A percentile compares a stretch with the other conserved stretches of the same genome.
Conservation (phyloP, 805 yeast species). For the Suhomyces canberraensis region DNA sequence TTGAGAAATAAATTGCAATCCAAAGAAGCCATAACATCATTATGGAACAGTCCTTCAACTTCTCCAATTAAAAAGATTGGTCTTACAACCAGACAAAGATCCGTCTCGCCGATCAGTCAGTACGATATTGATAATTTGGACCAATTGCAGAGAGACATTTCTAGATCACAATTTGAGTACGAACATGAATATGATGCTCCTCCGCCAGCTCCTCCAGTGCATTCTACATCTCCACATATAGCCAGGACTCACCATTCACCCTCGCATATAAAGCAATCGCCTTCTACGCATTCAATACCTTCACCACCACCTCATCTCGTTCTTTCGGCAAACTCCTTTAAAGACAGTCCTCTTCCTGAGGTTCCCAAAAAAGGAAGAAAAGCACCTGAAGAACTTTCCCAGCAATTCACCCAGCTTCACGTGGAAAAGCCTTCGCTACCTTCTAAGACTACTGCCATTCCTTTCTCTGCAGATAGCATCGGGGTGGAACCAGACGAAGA, state of each 20-base stretch:
- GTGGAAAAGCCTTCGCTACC: neutral
- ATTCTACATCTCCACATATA: neutral
- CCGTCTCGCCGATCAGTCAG: constrained; percentile 20
- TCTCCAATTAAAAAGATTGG: neutral
- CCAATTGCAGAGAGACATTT: constrained; percentile 6
- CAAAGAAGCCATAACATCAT: constrained; percentile 30
- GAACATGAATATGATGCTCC: constrained; percentile 9
- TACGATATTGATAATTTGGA: constrained; percentile 11
- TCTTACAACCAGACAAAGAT: constrained; percentile 5
- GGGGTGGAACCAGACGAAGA: constrained; percentile 33
- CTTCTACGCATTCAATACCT: neutral
- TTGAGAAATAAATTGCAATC: constrained; percentile 30
- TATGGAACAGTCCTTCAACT: constrained; percentile 17
- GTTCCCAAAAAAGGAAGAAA: neutral
- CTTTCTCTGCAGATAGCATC: constrained; percentile 43
- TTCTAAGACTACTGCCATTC: constrained; percentile 23
- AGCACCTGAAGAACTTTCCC: constrained; percentile 1
- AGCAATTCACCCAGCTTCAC: neutral
- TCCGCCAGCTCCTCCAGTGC: constrained; percentile 26
- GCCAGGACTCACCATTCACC: neutral
- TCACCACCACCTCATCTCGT: neutral
- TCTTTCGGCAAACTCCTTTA: neutral
- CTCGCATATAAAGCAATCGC: neutral
- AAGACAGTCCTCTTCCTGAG: neutral
- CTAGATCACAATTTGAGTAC: constrained; percentile 4